Evolutionary conservation across 1,284 basidiomycete genomes (phyloP).

Genomic region (Microbotryomycetes sp.): DNA sequence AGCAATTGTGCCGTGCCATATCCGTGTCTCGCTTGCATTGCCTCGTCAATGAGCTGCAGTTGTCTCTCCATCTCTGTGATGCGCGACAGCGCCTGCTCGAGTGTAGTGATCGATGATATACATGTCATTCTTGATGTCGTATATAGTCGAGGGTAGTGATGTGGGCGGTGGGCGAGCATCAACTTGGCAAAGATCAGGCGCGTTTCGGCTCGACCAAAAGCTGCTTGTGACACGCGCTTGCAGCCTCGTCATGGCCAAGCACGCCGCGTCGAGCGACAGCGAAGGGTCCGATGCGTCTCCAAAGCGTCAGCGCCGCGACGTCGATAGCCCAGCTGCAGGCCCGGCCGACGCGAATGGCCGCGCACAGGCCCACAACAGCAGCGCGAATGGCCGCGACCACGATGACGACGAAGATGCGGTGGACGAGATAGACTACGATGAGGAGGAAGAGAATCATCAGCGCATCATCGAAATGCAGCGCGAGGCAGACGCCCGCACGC

Average conservation of each 20-base stretch:
- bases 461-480: background rate
- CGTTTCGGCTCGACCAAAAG: too few relatives aligned
- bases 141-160: too few relatives aligned
- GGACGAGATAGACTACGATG: constrained; percentile 3
- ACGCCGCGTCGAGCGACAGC: background rate
- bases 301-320: background rate
- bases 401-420: constrained; percentile 9
- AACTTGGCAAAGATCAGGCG: too few relatives aligned
- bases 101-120: too few relatives aligned
- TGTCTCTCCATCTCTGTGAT: background rate
- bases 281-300: background rate
- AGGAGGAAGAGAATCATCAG: constrained; percentile 1
- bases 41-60: background rate
- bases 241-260: background rate
- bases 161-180: too few relatives aligned
- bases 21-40: background rate
- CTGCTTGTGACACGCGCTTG: too few relatives aligned
- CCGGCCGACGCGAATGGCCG: background rate
- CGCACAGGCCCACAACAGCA: background rate
- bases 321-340: too few relatives aligned
- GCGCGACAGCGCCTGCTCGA: background rate
- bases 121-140: too few relatives aligned
- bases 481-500: background rate
- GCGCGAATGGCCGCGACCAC: background rate
- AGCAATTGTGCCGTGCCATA: background rate